Evolutionary conservation across 139 green algal genomes (phyloP), one percentile per base, ranked within the genome.

Genomic region (Chlorella sorokiniana): DNA sequence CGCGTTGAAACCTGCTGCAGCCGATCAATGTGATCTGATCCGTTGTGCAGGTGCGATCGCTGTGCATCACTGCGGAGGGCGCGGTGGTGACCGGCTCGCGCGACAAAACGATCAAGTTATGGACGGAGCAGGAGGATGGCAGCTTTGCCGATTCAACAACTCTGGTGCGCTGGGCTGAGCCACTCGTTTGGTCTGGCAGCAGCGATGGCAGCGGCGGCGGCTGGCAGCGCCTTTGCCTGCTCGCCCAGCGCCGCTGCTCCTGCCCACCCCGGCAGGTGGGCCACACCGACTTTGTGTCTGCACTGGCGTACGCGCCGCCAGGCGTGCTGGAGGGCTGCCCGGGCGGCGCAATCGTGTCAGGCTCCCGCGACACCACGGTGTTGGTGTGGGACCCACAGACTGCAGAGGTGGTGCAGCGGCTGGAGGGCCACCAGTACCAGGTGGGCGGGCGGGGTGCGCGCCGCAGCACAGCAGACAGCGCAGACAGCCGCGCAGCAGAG

Each of bases 391-490:
- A 98, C 77, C 38, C 86, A 0, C 37, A 68, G 16, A 90, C 72
- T 14, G 86, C 78, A 0, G 3, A 59, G 23, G 40, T 84, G 1
- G 33, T 92, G 5, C 81, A 89, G 8, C 69, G 62, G 10, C 69
- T 97, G 42, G 45, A 83, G 14, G 96, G 96, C 20, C 96, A 99
- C 79, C 59, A 91, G 71, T 94, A 95, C 65, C 93, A 97, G 87
- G 87, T 91, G n/a, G 35, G 71, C 27, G 22, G 23, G n/a, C 31
- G 38, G 10, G 35, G 29, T 38, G 18, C 3, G 37, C 3, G 3
- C 9, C 62, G n/a, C n/a, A n/a, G n/a, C n/a, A n/a, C n/a, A n/a
- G n/a, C n/a, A n/a, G n/a, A n/a, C n/a, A n/a, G n/a, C n/a, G n/a
- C n/a, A n/a, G n/a, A n/a, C n/a, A n/a, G n/a, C n/a, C n/a, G n/a